Base-by-base conservation (phyloP, 495 filamentous ascomycete species). In the Thermothielavioides terrestris region DNA sequence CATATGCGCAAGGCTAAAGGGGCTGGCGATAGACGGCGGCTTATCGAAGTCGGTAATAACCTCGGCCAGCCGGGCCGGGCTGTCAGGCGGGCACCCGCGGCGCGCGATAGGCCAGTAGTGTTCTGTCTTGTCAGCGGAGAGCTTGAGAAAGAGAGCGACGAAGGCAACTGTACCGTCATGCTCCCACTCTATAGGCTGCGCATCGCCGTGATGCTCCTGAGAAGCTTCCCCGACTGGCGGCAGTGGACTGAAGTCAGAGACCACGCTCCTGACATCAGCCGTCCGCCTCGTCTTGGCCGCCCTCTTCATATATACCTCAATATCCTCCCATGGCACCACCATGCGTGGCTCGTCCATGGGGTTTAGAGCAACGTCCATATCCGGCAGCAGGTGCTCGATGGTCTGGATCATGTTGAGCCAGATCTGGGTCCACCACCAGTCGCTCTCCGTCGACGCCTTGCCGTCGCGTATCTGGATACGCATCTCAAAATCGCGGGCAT, bases 341-440 rank as follows among this genome's bases (percentile, higher is more conserved):
- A 86, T 62, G 35, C 83, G 68, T 22, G 84, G 84, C 58, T 87
- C 81, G 55, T 87, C 84, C 69, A 83, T 76, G 1, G 73, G 68
- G 56, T 87, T 87, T 56, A 85, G 70, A 4, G 82, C 76, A 40
- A 87, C 70, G 53, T 85, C 81, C 78, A 88, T 80, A 61, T 88
- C 81, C 15, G 84, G 84, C 25, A 87, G 60, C 49, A 81, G 58
- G 49, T 79, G 68, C 28, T 76, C 71, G 41, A 88, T 72, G 0
- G 70, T 74, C 34, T 74, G 53, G 22, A 85, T 73, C 58, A 86
- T 68, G 20, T 72, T 61, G 36, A 77, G 50, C 69, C 83, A 77
- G 15, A 81, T 82, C 56, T 81, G 63, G 0, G 80, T 77, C 67
- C 84, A 79, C 69, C 83, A 86, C 63, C 74, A 79, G 23, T 70